A percentile compares a stretch with the other conserved stretches of the same genome.
phyloP scores from a whole-genome alignment of 2,329 filamentous ascomycete species.

The Colletotrichum karsti region DNA sequence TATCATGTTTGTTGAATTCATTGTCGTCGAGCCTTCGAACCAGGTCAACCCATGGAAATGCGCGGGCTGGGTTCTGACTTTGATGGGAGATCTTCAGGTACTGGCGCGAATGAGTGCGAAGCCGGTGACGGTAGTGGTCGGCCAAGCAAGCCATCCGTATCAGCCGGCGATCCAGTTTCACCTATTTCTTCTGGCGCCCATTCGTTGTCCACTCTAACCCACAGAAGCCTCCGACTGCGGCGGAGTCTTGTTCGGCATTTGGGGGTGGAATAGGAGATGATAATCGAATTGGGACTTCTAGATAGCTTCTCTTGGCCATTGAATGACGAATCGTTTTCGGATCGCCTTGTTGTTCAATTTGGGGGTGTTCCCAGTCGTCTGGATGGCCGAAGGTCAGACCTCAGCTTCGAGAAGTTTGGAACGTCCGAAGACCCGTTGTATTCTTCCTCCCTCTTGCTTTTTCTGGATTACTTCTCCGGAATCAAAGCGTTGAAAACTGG shows the following conservation, averaged over 20 bases:
- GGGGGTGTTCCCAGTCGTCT: slow-evolving; percentile 1
- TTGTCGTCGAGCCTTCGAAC: background rate
- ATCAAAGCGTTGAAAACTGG: background rate
- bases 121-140: background rate
- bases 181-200: background rate
- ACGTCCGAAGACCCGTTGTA: slow-evolving; percentile 8
- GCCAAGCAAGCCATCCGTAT: background rate
- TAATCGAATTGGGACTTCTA: background rate
- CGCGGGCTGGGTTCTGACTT: background rate
- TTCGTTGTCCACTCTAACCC: background rate
- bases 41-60: background rate
- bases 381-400: background rate
- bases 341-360: background rate
- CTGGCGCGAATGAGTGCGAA: background rate
- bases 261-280: background rate
- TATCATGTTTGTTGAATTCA: background rate
- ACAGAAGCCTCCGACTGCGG: background rate
- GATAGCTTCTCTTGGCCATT: background rate
- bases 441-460: slow-evolving; percentile 5
- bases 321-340: background rate
- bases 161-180: slow-evolving; percentile 3
- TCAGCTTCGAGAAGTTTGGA: slow-evolving; percentile 19
- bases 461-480: slow-evolving; percentile 4
- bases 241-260: background rate
- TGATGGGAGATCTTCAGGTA: slow-evolving; percentile 3